Percentiles rank a stretch among this genome's conserved stretches.
These are phyloP conservation scores for Candida loeiensis DNA, from an alignment of 805 yeast genomes.

Conservation along the genomic window DNA sequence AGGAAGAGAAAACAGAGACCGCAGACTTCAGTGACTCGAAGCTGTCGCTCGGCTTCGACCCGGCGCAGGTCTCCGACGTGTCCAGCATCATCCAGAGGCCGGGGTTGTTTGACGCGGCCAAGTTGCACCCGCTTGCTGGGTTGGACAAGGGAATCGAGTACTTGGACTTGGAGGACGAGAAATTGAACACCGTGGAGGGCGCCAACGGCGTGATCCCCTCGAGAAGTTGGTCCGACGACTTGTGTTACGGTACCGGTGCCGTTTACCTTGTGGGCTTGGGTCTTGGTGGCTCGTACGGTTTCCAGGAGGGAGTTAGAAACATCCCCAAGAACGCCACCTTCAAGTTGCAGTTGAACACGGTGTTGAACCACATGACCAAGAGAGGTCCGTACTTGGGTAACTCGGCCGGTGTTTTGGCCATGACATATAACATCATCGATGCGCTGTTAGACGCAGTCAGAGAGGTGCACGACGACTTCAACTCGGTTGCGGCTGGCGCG, in stretches of 20 bases:
- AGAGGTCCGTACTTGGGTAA: constrained; percentile 96
- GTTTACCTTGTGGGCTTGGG: constrained; percentile 85
- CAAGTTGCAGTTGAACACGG: constrained; percentile 80
- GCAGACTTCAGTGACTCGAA: constrained; percentile 16
- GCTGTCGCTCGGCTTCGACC: constrained; percentile 58
- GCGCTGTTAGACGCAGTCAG: constrained; percentile 73
- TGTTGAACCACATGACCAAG: constrained; percentile 87
- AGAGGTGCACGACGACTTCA: constrained; percentile 83
- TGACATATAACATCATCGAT: constrained; percentile 82
- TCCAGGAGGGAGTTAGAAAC: constrained; percentile 78
- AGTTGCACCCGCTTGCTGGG: constrained; percentile 90
- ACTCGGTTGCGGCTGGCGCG: constrained; percentile 87
- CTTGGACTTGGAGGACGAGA: constrained; percentile 80
- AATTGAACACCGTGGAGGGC: constrained; percentile 73
- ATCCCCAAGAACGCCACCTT: constrained; percentile 75
- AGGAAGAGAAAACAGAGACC: constrained; percentile 13
- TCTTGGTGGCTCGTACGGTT: constrained; percentile 84
- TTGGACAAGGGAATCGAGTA: constrained; percentile 86
- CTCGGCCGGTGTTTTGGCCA: constrained; percentile 89
- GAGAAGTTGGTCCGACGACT: constrained; percentile 97
- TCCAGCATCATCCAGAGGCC: constrained; percentile 58
- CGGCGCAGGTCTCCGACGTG: constrained; percentile 59
- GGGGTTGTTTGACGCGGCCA: constrained; percentile 62
- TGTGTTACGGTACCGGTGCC: constrained; percentile 97
- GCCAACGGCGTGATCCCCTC: constrained; percentile 92